Percentiles rank a stretch among this genome's conserved stretches.
phyloP scores from a whole-genome alignment of 495 filamentous ascomycete genomes.

The Opeltia flavorubescens region DNA sequence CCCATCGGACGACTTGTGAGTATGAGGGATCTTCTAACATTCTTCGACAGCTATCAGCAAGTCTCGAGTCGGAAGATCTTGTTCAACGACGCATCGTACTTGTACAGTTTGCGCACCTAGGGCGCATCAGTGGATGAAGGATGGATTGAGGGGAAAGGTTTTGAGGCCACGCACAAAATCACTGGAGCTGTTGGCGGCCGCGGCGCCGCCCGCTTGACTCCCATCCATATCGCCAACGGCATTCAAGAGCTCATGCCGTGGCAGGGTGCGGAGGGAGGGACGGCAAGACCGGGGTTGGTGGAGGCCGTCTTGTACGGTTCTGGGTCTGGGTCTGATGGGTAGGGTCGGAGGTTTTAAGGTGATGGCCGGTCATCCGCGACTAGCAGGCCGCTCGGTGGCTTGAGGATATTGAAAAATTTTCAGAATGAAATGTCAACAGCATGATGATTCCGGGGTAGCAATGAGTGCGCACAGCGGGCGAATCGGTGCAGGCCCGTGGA shows the following conservation, averaged over 20 bases:
- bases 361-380: neutral
- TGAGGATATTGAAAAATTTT: neutral
- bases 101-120: slow-evolving; percentile 96
- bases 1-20: slow-evolving; percentile 87
- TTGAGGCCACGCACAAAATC: slow-evolving; percentile 53
- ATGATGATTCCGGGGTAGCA: slow-evolving; percentile 15
- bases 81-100: slow-evolving; percentile 41
- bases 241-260: slow-evolving; percentile 6
- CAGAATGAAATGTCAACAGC: neutral
- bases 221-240: slow-evolving; percentile 29
- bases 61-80: slow-evolving; percentile 1
- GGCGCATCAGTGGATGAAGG: slow-evolving; percentile 13
- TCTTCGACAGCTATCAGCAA: slow-evolving; percentile 35
- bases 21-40: slow-evolving; percentile 97
- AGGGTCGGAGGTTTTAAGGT: neutral
- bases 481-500: neutral
- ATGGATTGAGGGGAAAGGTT: neutral
- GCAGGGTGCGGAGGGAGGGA: slow-evolving; percentile 6
- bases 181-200: slow-evolving; percentile 55
- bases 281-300: neutral
- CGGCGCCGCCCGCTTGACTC: slow-evolving; percentile 29
- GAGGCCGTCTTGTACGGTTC: neutral
- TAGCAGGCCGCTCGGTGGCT: neutral
- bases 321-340: no score
- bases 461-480: neutral